Conservation (phyloP, 768 basidiomycete genomes). For the Suillus hirtellus region DNA sequence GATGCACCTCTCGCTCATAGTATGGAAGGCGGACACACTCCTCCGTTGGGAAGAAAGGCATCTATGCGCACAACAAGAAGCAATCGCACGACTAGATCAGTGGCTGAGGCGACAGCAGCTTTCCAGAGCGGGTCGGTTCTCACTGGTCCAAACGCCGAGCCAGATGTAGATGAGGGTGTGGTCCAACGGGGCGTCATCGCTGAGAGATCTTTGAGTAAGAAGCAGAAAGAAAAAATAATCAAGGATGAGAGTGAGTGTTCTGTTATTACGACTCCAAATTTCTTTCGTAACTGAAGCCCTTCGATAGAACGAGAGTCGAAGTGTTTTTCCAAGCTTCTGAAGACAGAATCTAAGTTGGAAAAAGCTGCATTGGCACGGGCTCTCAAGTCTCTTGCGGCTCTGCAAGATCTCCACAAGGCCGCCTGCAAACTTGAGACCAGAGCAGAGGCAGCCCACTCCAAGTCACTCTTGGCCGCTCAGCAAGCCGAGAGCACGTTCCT, state of each 20-base stretch:
- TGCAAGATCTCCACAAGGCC: conserved; percentile 71
- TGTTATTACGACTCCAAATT: not conserved
- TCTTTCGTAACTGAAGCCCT: conserved; percentile 2
- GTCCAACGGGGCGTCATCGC: conserved; percentile 46
- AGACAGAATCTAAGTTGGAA: conserved; percentile 67
- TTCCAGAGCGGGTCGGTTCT: conserved; percentile 59
- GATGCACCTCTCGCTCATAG: conserved; percentile 1
- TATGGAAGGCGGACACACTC: not conserved
- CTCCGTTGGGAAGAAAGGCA: conserved; percentile 16
- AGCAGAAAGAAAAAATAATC: conserved; percentile 50
- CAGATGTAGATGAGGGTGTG: conserved; percentile 41
- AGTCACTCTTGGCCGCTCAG: conserved; percentile 55
- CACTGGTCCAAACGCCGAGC: conserved; percentile 46
- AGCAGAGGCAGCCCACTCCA: conserved; percentile 53
- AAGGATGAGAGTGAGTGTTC: conserved; percentile 51
- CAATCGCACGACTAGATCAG: conserved; percentile 15
- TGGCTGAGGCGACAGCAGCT: conserved; percentile 23
- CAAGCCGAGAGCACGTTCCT: conserved; percentile 64
- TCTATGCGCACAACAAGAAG: conserved; percentile 28
- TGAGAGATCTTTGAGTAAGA: conserved; percentile 47
- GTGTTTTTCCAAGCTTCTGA: conserved; percentile 67
- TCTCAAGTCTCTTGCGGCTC: conserved; percentile 60
- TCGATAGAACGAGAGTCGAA: conserved; percentile 56
- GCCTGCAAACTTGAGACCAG: conserved; percentile 67
- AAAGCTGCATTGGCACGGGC: conserved; percentile 59